phyloP scores from a whole-genome alignment of 257 asterid genomes.

The Petrea volubilis region DNA sequence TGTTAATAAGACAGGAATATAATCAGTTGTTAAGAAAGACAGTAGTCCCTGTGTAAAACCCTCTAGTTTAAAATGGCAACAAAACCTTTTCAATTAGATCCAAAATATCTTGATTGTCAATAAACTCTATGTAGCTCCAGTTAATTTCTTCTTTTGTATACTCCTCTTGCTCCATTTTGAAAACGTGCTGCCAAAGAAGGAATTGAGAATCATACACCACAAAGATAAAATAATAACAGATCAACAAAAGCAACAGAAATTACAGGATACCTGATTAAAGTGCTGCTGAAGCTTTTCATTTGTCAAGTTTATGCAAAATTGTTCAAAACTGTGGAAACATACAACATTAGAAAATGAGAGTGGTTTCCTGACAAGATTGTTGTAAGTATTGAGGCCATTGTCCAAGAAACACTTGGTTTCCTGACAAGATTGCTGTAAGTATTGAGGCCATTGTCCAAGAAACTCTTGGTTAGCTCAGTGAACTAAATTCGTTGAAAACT shows the following conservation, averaged over 20 bases:
- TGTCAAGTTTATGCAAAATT: slow-evolving; percentile 87
- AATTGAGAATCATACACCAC: slow-evolving; percentile 12
- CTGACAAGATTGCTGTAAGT: neutral
- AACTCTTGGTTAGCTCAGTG: neutral
- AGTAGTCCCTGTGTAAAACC: neutral
- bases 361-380: neutral
- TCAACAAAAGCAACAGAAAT: neutral
- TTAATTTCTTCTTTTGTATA: slow-evolving; percentile 78
- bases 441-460: slow-evolving; percentile 10
- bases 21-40: neutral
- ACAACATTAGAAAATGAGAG: slow-evolving; percentile 10
- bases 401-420: neutral
- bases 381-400: slow-evolving; percentile 6
- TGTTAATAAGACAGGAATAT: neutral
- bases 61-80: slow-evolving; percentile 15
- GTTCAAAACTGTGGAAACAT: slow-evolving; percentile 57
- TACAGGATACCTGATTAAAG: slow-evolving; percentile 83
- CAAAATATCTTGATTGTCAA: slow-evolving; percentile 91
- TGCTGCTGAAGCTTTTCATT: slow-evolving; percentile 99
- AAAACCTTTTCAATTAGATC: slow-evolving; percentile 94
- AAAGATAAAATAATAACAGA: slow-evolving; percentile 1
- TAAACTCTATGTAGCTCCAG: slow-evolving; percentile 91
- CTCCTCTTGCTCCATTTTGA: slow-evolving; percentile 99
- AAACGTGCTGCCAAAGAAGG: slow-evolving; percentile 61
- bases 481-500: neutral